These are phyloP conservation scores for Eimeria zaria DNA, from an alignment of 169 alveolate species.

Conservation along the genomic window DNA sequence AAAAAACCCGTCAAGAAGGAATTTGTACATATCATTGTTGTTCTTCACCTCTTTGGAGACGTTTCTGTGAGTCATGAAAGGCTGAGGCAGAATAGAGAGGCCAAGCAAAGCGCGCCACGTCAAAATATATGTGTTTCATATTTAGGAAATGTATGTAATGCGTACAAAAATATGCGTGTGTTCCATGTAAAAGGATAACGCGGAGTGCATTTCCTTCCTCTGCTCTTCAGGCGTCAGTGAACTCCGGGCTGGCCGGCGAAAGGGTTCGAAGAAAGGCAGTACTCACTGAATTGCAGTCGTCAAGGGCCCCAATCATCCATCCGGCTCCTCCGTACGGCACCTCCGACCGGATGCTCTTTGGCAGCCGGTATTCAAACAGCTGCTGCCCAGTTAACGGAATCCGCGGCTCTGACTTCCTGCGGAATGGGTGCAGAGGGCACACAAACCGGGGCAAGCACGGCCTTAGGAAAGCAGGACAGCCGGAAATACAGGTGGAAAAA, in stretches of 20 bases:
- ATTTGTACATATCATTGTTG: slow-evolving; percentile 31
- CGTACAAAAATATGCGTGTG: neutral
- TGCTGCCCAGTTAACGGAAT: slow-evolving; percentile 48
- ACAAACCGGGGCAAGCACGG: neutral
- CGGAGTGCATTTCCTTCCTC: neutral
- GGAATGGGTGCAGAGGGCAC: neutral
- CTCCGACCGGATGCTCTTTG: slow-evolving; percentile 39
- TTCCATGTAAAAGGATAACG: too few species aligned
- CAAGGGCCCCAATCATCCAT: slow-evolving; percentile 48
- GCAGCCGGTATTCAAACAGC: slow-evolving; percentile 41
- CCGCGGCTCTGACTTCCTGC: slow-evolving; percentile 65
- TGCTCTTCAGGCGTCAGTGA: neutral
- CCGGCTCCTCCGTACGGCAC: slow-evolving; percentile 68
- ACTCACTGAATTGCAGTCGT: slow-evolving; percentile 51
- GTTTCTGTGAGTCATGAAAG: slow-evolving; percentile 54
- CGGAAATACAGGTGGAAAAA: neutral
- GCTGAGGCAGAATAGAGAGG: neutral
- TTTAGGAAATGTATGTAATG: neutral
- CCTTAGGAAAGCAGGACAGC: neutral
- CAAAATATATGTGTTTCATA: neutral
- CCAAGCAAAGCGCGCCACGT: neutral
- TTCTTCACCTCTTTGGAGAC: neutral
- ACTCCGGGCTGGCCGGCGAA: neutral
- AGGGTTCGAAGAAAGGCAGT: neutral
- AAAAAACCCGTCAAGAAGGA: slow-evolving; percentile 35